Evolutionary conservation across 2,329 filamentous ascomycete genomes (phyloP).

Genomic region (Polychaeton citri): DNA sequence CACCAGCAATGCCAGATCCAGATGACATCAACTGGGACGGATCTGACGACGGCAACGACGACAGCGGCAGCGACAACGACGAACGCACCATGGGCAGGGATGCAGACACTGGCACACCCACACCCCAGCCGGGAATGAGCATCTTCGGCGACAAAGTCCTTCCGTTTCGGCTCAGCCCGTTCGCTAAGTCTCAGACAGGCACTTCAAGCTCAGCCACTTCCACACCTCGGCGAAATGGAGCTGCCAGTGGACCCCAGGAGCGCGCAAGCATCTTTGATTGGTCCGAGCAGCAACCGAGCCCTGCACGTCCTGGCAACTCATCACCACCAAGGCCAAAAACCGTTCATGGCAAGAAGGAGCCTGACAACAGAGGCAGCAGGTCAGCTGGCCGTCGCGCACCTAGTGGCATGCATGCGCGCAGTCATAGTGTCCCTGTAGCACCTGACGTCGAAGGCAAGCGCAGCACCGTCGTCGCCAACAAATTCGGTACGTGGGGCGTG

Average conservation of each 20-base stretch:
- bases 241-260: constrained; percentile 21
- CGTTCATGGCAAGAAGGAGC: constrained; percentile 61
- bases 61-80: constrained; percentile 11
- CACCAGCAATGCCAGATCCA: constrained; percentile 27
- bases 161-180: constrained; percentile 14
- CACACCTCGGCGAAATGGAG: constrained; percentile 24
- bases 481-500: constrained; percentile 72
- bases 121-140: constrained; percentile 15
- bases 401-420: constrained; percentile 59
- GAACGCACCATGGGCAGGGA: constrained; percentile 14
- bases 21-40: constrained; percentile 24
- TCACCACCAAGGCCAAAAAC: constrained; percentile 56
- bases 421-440: constrained; percentile 63
- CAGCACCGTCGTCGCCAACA: constrained; percentile 44
- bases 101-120: constrained; percentile 19
- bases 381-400: constrained; percentile 53
- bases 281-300: constrained; percentile 52
- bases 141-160: constrained; percentile 6
- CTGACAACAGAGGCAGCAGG: constrained; percentile 57
- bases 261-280: constrained; percentile 61
- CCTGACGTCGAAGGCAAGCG: constrained; percentile 45
- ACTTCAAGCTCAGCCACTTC: constrained; percentile 20
- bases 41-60: constrained; percentile 16
- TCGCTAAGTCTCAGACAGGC: constrained; percentile 5
- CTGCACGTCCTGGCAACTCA: constrained; percentile 46